Evolutionary conservation across 2,329 filamentous ascomycete genomes (phyloP), one percentile per base, ranked within the genome.

Genomic region (Zymoseptoria passerinii): DNA sequence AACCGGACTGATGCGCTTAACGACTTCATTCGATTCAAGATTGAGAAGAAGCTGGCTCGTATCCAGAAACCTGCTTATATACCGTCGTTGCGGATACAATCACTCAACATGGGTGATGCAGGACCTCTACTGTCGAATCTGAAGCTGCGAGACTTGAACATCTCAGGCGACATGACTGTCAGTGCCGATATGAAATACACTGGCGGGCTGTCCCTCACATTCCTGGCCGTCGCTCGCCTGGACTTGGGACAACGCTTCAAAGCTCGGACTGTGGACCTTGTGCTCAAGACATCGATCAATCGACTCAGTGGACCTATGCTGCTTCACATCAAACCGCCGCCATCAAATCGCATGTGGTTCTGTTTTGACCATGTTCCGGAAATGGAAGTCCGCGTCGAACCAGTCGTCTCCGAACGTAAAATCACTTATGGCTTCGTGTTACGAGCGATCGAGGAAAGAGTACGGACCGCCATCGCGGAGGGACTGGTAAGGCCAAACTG

Each of bases 311-410:
- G 94, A 0, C 92, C 95, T 67, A 75, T 89, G 51, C 76, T 96
- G 28, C 80, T 96, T 68, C 88, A 90, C 68, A 86, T 97, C 73
- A 99, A 99, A 73, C 90, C 94, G 6, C 90, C 92, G 16, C 94
- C 94, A 0, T 96, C 91, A 73, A 99, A 99, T 72, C 84, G 94
- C 48, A 73, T 96, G n/a, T 99, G 94, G 94, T 84, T 97, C 65
- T 87, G 91, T 0, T 99, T 99, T 70, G 89, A 95, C 71, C 85
- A 85, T n/a, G 89, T 91, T 80, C 94, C 94, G 18, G 92, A 92
- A 70, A 88, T 99, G 77, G 91, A 95, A 61, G 86, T 96, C 80
- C 84, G 84, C n/a, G 90, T 97, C 50, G 91, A 97, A 71, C 94
- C 94, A 3, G 92, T 99, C 65, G 91, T 99, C 54, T 96, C 92